Base-by-base conservation (phyloP, 2,329 filamentous ascomycete genomes). In the Fusarium nanum region DNA sequence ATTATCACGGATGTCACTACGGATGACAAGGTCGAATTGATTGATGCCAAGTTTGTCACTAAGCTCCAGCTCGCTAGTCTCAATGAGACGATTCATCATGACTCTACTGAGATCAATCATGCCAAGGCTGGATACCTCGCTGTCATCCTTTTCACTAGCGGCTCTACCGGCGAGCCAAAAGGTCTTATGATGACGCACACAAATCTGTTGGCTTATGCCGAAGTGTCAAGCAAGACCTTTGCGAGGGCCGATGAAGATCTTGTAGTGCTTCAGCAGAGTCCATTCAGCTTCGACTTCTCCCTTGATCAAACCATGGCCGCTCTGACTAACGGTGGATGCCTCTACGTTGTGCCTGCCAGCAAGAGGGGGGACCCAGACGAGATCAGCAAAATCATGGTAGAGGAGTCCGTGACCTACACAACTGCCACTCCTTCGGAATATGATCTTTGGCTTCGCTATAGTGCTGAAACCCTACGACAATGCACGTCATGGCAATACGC, bases 271-370 rank as follows among this genome's bases (percentile, higher is more conserved):
- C 58, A 60, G 9, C 58, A 60, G 28, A 41, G 41, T 12, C 20
- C 58, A 3, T 44, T 48, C 13, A 53, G 42, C 14, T 60, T 60
- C 28, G 50, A 60, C 27, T 46, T 56, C 9, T 56, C 58, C 4
- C 11, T 49, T 4, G 46, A 50, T 10, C 56, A 58, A n/a, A 58
- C 32, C 8, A 22, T 44, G 25, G 34, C 37, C 6, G 47, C 27
- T 20, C 22, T 58, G 6, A 30, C 40, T 14, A 58, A 50, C 13
- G 47, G 46, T 4, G 56, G 56, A 2, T 52, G n/a, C 6, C 46
- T 58, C 12, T 37, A 27, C 40, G 23, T 58, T 14, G 56, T 44
- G 3, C 56, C 56, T 6, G 32, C 25, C 1, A 25, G 42, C 37
- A 18, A 20, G 10, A 48, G 47, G 20, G 56, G 46, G 3, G 40